These are phyloP conservation scores for Aspergillus hortae DNA, from an alignment of 2,329 filamentous ascomycete genomes.

Conservation along the genomic window DNA sequence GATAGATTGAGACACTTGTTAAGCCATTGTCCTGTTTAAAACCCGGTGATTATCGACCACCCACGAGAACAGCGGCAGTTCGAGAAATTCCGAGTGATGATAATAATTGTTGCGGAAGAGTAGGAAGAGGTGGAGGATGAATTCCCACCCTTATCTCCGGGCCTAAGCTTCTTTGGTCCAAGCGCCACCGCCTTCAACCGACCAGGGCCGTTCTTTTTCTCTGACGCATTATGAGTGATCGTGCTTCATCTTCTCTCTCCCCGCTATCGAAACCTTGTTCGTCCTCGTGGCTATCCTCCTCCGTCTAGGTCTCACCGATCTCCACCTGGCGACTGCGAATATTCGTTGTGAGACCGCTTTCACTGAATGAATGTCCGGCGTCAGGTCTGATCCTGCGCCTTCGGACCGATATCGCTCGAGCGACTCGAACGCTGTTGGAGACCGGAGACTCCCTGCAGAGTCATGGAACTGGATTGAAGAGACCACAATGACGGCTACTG, in stretches of 20 bases:
- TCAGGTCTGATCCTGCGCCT: conserved; percentile 18
- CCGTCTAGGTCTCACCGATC: not conserved
- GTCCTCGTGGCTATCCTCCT: not conserved
- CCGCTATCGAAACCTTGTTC: not conserved
- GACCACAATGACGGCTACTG: conserved; percentile 30
- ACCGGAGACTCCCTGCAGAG: conserved; percentile 13
- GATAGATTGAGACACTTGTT: not conserved
- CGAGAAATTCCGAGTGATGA: no score
- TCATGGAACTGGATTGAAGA: conserved; percentile 32
- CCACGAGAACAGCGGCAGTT: no score
- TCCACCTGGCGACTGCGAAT: not conserved
- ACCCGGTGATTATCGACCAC: no score
- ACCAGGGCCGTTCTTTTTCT: conserved; percentile 18
- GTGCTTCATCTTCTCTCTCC: not conserved
- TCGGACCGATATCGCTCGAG: conserved; percentile 21
- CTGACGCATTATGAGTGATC: conserved; percentile 14
- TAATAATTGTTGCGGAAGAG: not conserved
- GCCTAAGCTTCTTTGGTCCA: conserved; percentile 10
- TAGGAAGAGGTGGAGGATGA: conserved; percentile 1
- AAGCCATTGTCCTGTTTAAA: not conserved
- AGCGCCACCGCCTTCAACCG: conserved; percentile 23
- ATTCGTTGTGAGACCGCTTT: not conserved
- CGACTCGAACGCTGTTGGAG: conserved; percentile 11
- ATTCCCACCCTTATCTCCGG: conserved; percentile 14
- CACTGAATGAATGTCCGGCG: conserved; percentile 25